Evolutionary conservation across 441 rosid genomes (phyloP), one percentile per base, ranked within the genome.

Genomic region (Pelargonium exstipulatum): DNA sequence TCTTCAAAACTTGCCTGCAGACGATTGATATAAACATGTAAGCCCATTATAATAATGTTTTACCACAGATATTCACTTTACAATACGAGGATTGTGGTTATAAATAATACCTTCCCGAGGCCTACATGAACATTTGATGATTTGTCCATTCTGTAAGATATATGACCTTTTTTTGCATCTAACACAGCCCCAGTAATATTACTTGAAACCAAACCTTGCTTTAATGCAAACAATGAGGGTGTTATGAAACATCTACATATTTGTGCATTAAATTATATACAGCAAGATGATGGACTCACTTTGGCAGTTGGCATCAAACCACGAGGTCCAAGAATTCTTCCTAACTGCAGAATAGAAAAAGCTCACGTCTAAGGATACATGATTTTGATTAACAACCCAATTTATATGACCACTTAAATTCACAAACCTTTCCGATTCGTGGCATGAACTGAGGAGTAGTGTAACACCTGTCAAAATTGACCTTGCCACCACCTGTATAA

Each of bases 281-380:
- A 63, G 63, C 40, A 67, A 65, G 73, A 71, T 60, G 64, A 43
- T 14, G 65, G 57, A 80, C 94, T 84, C 76, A 91, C 99, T 78
- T 92, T 92, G 49, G 89, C 83, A 75, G 90, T 90, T 53, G 97
- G 99, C 92, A 90, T 87, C 83, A 94, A 76, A 71, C 96, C 99
- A 18, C 81, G 92, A 72, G 81, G 91, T 82, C 88, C 90, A 62
- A 94, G 94, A 83, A 91, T 80, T 83, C 84, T 90, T 61, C 91
- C 94, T 71, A 94, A 80, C 99, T 94, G 82, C 77, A 78, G 61
- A 58, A 68, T 9, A 66, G 46, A 43, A 64, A 64, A 55, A 40
- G 1, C 29, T 10, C 9, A 0, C 10, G 4, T 45, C 49, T 18
- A 43, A 49, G 48, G 9, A 18, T 0, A 53, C 48, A 65, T 57